Base-by-base conservation (phyloP, 1,284 basidiomycete genomes). In the Quambalaria eucalypti region DNA sequence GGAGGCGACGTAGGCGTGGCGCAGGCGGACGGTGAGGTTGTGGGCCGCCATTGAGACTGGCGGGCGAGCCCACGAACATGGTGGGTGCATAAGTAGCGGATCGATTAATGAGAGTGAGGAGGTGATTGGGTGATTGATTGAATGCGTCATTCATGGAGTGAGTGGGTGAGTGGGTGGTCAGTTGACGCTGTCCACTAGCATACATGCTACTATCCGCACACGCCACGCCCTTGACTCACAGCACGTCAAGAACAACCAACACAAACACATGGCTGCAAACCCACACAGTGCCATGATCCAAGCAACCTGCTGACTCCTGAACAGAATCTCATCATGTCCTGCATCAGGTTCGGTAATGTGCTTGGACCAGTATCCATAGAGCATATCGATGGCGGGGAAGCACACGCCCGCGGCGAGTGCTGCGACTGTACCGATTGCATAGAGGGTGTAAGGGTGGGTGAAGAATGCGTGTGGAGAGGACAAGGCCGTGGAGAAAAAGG, bases 1-100 rank as follows among this genome's bases (percentile, higher is more conserved):
- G 2, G 78, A 71, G 14, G 76, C 65, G 46, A 79, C 66, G 59
- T 79, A 79, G 14, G 73, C 61, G 25, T 73, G 62, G 10, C 78
- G 66, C 6, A 79, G 63, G 12, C 70, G 53, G 29, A 71, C 62
- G 2, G 74, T 72, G 28, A 78, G 65, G 21, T 73, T 59, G 12
- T 70, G 55, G 1, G 73, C 69, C 16, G 76, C 77, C n/a, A n/a
- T n/a, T n/a, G n/a, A n/a, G n/a, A n/a, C n/a, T n/a, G n/a, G n/a
- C n/a, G n/a, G n/a, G n/a, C 66, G 55, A 10, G 71, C 65, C 14
- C 23, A 21, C 9, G 40, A 44, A 14, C 12, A 44, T 23, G 40
- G 21, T n/a, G n/a, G n/a, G n/a, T n/a, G n/a, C n/a, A n/a, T n/a
- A n/a, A n/a, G n/a, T n/a, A n/a, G n/a, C n/a, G n/a, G n/a, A n/a